Percentiles rank a stretch among this genome's conserved stretches.
These are phyloP conservation scores for Durusdinium trenchii DNA, from an alignment of 73 alveolate genomes.

Conservation along the genomic window DNA sequence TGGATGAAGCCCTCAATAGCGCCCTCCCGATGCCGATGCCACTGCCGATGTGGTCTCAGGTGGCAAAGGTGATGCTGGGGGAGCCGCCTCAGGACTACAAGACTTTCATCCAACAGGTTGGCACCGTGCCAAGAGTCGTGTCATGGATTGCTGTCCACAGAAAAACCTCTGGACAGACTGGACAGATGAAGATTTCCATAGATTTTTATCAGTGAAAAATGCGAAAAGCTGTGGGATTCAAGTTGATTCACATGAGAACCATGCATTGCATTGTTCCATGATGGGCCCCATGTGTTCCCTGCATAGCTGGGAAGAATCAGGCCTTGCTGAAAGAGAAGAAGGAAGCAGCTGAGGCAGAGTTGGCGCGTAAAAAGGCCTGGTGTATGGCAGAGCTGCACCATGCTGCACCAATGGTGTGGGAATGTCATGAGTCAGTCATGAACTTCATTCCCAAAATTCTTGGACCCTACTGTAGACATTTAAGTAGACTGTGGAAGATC, in stretches of 20 bases:
- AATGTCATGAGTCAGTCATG: background rate
- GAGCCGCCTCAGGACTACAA: slow-evolving; percentile 83
- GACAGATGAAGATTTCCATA: background rate
- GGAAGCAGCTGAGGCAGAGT: slow-evolving; percentile 65
- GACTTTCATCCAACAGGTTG: slow-evolving; percentile 53
- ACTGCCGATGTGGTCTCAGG: background rate
- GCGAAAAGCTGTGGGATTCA: background rate
- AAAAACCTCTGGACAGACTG: background rate
- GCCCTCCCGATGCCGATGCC: background rate
- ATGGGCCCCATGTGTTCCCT: background rate
- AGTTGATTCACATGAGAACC: background rate
- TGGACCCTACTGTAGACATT: background rate
- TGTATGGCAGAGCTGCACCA: background rate
- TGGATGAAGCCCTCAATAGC: background rate
- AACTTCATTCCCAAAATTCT: background rate
- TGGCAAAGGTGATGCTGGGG: slow-evolving; percentile 73
- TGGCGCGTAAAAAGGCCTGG: slow-evolving; percentile 38
- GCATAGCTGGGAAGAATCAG: background rate
- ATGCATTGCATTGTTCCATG: background rate
- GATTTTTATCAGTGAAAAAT: no score
- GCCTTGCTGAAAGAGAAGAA: slow-evolving; percentile 65
- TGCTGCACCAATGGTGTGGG: background rate
- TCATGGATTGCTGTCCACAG: background rate
- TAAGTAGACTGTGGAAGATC: background rate
- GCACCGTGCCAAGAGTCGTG: background rate